Percentiles rank a stretch among this genome's conserved stretches.
phyloP scores from a whole-genome alignment of 2,329 filamentous ascomycete genomes.

The Aspergillus proliferans region DNA sequence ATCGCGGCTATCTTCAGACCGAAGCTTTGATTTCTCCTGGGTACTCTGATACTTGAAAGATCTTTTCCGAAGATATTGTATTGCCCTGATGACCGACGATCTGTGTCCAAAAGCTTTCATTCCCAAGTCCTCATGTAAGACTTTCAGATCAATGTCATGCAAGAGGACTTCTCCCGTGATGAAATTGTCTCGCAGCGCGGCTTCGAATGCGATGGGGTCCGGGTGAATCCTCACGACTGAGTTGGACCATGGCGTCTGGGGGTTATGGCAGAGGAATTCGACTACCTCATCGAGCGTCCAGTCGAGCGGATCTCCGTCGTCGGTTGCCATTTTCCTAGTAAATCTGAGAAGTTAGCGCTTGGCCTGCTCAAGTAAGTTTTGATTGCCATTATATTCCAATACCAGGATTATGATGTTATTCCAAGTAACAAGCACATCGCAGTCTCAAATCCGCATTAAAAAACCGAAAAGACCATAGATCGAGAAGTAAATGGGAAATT shows the following conservation, averaged over 20 bases:
- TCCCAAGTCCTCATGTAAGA: conserved; percentile 51
- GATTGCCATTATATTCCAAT: background rate
- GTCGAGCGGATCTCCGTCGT: conserved; percentile 59
- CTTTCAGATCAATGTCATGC: conserved; percentile 46
- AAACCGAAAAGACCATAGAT: background rate
- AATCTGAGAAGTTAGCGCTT: background rate
- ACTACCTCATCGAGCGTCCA: conserved; percentile 68
- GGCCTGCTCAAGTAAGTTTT: background rate
- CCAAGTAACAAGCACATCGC: background rate
- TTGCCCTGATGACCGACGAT: conserved; percentile 51
- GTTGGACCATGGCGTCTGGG: conserved; percentile 39
- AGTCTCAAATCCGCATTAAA: background rate
- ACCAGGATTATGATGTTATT: background rate
- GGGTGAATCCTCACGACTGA: conserved; percentile 39
- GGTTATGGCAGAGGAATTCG: conserved; percentile 55
- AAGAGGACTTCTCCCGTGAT: conserved; percentile 62
- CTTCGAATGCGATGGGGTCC: conserved; percentile 49
- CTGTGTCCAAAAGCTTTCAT: conserved; percentile 55
- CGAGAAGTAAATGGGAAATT: background rate
- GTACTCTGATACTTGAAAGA: conserved; percentile 46
- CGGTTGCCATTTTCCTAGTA: conserved; percentile 16
- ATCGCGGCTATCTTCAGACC: conserved; percentile 4
- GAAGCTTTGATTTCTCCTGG: background rate
- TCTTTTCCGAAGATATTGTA: conserved; percentile 49
- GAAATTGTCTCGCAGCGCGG: conserved; percentile 53